Base-by-base conservation (phyloP, 441 rosid genomes). In the Populus hybrid region DNA sequence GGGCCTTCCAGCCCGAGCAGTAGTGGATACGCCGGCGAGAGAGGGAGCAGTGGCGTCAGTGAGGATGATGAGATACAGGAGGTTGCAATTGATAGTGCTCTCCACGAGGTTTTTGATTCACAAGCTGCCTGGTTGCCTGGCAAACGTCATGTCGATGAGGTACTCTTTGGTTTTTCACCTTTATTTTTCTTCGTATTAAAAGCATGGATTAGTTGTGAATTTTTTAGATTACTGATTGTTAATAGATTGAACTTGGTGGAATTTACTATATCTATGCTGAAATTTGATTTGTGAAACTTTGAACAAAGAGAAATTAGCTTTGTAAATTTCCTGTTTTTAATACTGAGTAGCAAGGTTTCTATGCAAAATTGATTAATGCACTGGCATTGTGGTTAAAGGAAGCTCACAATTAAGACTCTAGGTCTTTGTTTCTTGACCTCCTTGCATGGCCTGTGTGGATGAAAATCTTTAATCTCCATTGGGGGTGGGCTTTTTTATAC, bases 61-160 rank as follows among this genome's bases (percentile, higher is more conserved):
- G 7, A 84, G 86, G 95, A 90, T 35, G 93, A 83, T 77, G 97
- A 88, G 85, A 92, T 94, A 79, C 86, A 83, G 78, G 94, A 88
- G 89, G 84, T 80, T 67, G 81, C 78, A 73, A 84, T 77, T 34
- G 85, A 77, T 75, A 77, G 79, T 34, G 81, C 77, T n/a, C 70
- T 54, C 26, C 86, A 82, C 36, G 84, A 70, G 38, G 81, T 67
- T 77, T 30, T 73, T 8, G 89, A 90, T 77, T 84, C 90, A 10
- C 90, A 83, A 76, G 81, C 83, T 28, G 78, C 91, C 10, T 92
- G 98, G 97, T 79, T 90, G 34, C 97, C 98, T n/a, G 92, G 95
- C 5, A 95, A 95, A 86, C 95, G 97, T 73, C 95, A 93, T 75
- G 88, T 89, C 61, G 87, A 95, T 75, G 99, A 95, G 99, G 99